Percentiles rank a stretch among this genome's conserved stretches.
phyloP scores from a whole-genome alignment of 768 basidiomycete species.

The Lentinula raphanica region DNA sequence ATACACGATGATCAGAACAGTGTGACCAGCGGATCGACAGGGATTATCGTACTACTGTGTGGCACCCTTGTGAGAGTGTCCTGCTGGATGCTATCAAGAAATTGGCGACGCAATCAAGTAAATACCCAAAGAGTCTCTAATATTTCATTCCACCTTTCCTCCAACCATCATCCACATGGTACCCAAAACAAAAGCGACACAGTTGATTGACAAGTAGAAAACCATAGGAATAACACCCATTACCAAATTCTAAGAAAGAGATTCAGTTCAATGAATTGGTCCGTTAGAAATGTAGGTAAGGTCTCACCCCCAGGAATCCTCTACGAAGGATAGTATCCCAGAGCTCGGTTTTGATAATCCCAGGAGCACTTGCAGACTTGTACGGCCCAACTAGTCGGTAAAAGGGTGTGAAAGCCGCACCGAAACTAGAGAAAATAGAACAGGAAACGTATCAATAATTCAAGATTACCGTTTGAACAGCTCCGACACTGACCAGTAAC shows the following conservation, averaged over 20 bases:
- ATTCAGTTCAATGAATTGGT: background rate
- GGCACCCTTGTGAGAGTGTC: background rate
- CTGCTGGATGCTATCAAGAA: too few relatives aligned
- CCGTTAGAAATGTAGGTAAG: too few relatives aligned
- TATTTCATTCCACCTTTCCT: background rate
- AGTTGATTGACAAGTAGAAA: conserved; percentile 33
- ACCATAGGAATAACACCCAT: conserved; percentile 56
- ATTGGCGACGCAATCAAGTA: background rate
- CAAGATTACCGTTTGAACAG: background rate
- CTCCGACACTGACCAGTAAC: conserved; percentile 45
- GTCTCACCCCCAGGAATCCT: conserved; percentile 20
- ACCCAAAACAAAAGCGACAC: conserved; percentile 16
- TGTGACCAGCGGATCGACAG: too few relatives aligned
- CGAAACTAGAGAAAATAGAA: conserved; percentile 37
- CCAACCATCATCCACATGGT: conserved; percentile 9
- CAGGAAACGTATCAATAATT: background rate
- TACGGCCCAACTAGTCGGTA: conserved; percentile 55
- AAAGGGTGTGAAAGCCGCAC: conserved; percentile 53
- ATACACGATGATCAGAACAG: background rate
- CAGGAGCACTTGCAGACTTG: conserved; percentile 31
- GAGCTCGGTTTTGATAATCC: conserved; percentile 47
- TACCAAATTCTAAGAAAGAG: conserved; percentile 37
- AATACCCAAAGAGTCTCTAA: background rate
- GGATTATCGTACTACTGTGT: too few relatives aligned
- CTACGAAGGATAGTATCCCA: conserved; percentile 56